These are phyloP conservation scores for Euphorbia lathyris DNA, from an alignment of 345 rosid genomes.

Conservation along the genomic window DNA sequence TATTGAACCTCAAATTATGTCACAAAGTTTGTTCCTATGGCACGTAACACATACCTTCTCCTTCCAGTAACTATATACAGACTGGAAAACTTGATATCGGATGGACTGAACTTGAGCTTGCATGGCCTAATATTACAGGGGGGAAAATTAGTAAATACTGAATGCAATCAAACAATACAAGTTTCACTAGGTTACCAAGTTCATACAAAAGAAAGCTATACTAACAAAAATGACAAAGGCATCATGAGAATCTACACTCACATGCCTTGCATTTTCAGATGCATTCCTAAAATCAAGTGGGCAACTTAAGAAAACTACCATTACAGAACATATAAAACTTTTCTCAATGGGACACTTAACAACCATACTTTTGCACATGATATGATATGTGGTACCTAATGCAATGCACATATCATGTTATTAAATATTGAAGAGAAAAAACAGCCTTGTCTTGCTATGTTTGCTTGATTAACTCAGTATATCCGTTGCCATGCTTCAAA, in stretches of 20 bases:
- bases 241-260: background rate
- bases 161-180: constrained; percentile 7
- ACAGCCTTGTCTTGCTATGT: background rate
- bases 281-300: background rate
- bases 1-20: background rate
- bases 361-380: background rate
- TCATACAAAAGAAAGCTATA: background rate
- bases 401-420: background rate
- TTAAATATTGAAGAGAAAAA: background rate
- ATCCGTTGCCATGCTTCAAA: background rate
- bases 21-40: constrained; percentile 5
- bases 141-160: background rate
- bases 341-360: background rate
- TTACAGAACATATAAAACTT: background rate
- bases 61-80: constrained; percentile 85
- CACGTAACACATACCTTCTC: constrained; percentile 56
- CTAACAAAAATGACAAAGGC: background rate
- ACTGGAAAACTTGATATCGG: constrained; percentile 62
- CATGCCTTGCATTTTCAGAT: background rate
- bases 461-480: background rate
- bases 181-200: background rate
- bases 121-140: constrained; percentile 53
- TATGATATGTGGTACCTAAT: background rate
- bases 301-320: background rate
- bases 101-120: constrained; percentile 50